Evolutionary conservation across 768 basidiomycete species (phyloP).

Genomic region (Podaxis sp.): DNA sequence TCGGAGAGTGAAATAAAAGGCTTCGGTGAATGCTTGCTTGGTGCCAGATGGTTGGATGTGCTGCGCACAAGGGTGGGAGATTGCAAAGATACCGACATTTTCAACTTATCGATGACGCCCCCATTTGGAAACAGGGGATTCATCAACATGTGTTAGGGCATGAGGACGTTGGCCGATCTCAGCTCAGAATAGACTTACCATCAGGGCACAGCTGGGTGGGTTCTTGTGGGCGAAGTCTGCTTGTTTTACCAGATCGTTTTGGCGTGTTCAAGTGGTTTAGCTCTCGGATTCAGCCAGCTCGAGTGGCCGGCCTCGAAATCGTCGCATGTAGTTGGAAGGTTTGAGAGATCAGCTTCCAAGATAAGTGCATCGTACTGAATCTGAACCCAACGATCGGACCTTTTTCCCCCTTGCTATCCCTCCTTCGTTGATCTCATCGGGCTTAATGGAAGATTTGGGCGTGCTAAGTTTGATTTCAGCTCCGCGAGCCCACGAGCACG

Average conservation of each 20-base stretch:
- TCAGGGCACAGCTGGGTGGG: neutral
- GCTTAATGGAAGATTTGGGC: slow-evolving; percentile 31
- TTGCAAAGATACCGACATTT: neutral
- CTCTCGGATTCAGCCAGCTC: neutral
- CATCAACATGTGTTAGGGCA: slow-evolving; percentile 41
- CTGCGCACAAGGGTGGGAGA: slow-evolving; percentile 5
- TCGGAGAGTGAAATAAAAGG: neutral
- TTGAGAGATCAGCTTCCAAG: slow-evolving; percentile 7
- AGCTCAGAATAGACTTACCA: neutral
- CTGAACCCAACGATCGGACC: slow-evolving; percentile 15
- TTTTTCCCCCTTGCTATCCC: neutral
- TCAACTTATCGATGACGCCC: slow-evolving; percentile 18
- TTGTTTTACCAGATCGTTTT: neutral
- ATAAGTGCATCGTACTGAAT: slow-evolving; percentile 12
- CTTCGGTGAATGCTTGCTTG: neutral
- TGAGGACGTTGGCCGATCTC: slow-evolving; percentile 27
- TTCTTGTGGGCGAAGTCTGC: slow-evolving; percentile 1
- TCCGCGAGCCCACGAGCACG: slow-evolving; percentile 37
- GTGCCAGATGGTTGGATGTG: neutral
- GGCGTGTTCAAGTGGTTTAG: neutral
- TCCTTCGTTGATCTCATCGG: slow-evolving; percentile 28
- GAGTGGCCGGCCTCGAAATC: neutral
- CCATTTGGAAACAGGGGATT: slow-evolving; percentile 18
- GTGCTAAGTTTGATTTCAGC: slow-evolving; percentile 34
- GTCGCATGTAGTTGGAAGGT: neutral